Conservation (phyloP, 1,139 yeast species). For the Debaryomycetaceae sp. region DNA sequence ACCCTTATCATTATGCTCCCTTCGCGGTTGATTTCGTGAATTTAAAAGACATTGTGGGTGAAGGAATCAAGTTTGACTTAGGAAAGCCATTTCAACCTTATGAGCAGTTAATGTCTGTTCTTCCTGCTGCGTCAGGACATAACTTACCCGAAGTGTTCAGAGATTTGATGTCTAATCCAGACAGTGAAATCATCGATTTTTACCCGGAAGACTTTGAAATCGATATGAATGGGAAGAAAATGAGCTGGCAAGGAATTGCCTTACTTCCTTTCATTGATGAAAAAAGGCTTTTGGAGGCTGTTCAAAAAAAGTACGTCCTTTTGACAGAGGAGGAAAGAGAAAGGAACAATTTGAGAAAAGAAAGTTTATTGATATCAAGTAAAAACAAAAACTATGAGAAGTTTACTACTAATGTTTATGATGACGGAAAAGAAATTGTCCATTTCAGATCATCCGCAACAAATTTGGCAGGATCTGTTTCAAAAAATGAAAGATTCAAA, state of each 20-base stretch:
- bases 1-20: constrained; percentile 97
- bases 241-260: constrained; percentile 96
- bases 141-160: constrained; percentile 82
- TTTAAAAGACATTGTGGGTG: constrained; percentile 40
- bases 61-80: constrained; percentile 58
- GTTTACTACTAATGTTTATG: constrained; percentile 33
- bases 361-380: constrained; percentile 58
- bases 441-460: constrained; percentile 46
- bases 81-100: constrained; percentile 89
- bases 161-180: constrained; percentile 74
- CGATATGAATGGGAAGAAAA: constrained; percentile 93
- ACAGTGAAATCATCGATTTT: constrained; percentile 84
- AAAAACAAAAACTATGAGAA: constrained; percentile 46
- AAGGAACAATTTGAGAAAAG: constrained; percentile 66
- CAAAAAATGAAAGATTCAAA: constrained; percentile 40
- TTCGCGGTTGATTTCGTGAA: constrained; percentile 84
- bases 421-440: constrained; percentile 27
- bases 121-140: constrained; percentile 96
- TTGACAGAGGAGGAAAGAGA: constrained; percentile 66
- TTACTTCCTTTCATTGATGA: constrained; percentile 89
- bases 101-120: constrained; percentile 95
- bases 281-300: constrained; percentile 61
- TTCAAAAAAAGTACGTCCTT: constrained; percentile 58
- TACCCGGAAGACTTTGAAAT: constrained; percentile 87
- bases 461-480: constrained; percentile 68